phyloP scores from a whole-genome alignment of 768 basidiomycete species.

The Russula sp. region DNA sequence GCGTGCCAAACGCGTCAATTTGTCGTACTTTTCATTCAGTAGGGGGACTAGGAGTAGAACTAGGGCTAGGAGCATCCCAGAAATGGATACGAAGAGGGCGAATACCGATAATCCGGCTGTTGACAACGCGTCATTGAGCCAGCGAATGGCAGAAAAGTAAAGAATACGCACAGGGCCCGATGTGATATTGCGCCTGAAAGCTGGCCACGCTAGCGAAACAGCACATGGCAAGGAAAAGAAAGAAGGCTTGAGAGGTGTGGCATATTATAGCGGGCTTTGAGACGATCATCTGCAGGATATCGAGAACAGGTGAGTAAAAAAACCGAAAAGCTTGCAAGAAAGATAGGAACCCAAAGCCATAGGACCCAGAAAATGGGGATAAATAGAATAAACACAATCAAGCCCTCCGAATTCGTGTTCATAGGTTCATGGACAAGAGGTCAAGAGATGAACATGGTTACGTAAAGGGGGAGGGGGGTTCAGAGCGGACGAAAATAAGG shows the following conservation, averaged over 20 bases:
- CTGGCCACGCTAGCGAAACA: constrained; percentile 86
- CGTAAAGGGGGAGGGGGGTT: constrained; percentile 25
- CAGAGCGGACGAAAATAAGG: constrained; percentile 13
- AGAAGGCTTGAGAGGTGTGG: constrained; percentile 78
- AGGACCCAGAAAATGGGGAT: constrained; percentile 61
- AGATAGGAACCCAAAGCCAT: constrained; percentile 62
- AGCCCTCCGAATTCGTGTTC: constrained; percentile 40
- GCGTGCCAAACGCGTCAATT: constrained; percentile 69
- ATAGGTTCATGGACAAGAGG: constrained; percentile 23
- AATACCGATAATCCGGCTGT: constrained; percentile 85
- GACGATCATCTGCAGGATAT: constrained; percentile 68
- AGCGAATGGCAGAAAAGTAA: constrained; percentile 9
- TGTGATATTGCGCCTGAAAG: constrained; percentile 81
- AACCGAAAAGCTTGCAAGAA: constrained; percentile 17
- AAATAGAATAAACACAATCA: constrained; percentile 60
- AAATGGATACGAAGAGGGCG: constrained; percentile 74
- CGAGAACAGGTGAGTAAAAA: constrained; percentile 31
- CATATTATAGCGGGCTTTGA: constrained; percentile 79
- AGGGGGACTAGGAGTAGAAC: constrained; percentile 79
- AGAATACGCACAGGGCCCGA: constrained; percentile 76
- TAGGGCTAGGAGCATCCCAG: constrained; percentile 66
- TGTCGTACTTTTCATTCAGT: constrained; percentile 82
- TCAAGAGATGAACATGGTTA: constrained; percentile 26
- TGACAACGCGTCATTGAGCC: constrained; percentile 1
- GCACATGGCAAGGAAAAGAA: constrained; percentile 89